These are phyloP conservation scores for Colletotrichum tabaci DNA, from an alignment of 2,329 filamentous ascomycete genomes.

Conservation along the genomic window DNA sequence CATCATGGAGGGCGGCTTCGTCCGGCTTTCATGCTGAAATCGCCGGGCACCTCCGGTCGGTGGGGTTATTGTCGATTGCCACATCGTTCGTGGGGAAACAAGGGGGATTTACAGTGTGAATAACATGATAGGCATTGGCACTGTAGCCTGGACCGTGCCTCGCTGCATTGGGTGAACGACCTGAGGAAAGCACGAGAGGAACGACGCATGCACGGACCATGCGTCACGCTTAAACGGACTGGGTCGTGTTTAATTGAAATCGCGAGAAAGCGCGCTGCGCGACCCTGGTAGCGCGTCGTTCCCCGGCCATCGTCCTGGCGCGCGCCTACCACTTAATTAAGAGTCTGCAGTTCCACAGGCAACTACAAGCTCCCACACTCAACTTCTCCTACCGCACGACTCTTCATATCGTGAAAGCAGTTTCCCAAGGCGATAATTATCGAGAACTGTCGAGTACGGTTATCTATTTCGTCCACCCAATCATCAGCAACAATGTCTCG, in stretches of 20 bases:
- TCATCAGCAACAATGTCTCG: constrained; percentile 43
- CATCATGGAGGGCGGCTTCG: constrained; percentile 28
- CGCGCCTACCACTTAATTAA: constrained; percentile 40
- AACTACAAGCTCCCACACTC: constrained; percentile 1
- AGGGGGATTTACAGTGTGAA: constrained; percentile 15
- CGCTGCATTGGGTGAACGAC: constrained; percentile 13
- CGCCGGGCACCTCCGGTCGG: constrained; percentile 36
- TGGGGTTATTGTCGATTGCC: constrained; percentile 26
- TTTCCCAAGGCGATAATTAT: neutral
- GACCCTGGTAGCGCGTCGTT: constrained; percentile 34
- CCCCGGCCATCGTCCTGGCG: constrained; percentile 36
- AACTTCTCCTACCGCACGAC: constrained; percentile 18
- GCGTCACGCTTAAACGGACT: neutral
- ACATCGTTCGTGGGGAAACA: constrained; percentile 21
- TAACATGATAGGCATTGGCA: neutral
- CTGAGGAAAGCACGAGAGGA: constrained; percentile 1
- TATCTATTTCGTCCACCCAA: constrained; percentile 20
- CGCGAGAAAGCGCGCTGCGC: constrained; percentile 34
- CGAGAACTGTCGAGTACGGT: constrained; percentile 15
- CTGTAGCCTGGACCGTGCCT: neutral
- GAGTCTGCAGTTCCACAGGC: constrained; percentile 37
- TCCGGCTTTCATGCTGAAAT: constrained; percentile 30
- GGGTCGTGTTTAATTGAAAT: constrained; percentile 32
- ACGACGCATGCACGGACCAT: constrained; percentile 15
- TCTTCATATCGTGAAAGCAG: neutral